Conservation (phyloP, 345 rosid genomes). For the Noccaea bulbosa region DNA sequence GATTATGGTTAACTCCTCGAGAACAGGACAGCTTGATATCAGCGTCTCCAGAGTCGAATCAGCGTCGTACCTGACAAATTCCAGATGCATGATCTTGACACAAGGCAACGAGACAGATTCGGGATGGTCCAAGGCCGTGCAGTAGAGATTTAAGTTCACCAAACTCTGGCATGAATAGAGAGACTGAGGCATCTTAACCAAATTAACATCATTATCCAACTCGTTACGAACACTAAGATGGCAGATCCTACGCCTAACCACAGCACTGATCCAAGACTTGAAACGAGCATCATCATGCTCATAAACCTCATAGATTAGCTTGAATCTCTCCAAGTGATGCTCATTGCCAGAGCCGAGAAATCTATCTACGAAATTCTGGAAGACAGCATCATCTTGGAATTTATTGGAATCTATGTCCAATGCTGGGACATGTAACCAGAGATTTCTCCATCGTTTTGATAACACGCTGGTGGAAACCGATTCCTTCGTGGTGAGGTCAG, state of each 20-base stretch:
- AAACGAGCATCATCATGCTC: conserved; percentile 35
- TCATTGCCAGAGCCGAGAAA: conserved; percentile 26
- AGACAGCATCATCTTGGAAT: background rate
- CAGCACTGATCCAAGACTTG: conserved; percentile 32
- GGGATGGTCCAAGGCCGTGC: conserved; percentile 6
- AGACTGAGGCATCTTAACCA: conserved; percentile 34
- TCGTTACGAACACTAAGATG: conserved; percentile 15
- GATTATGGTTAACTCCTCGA: conserved; percentile 28
- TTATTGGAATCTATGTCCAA: conserved; percentile 26
- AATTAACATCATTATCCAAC: background rate
- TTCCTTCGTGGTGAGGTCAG: conserved; percentile 28
- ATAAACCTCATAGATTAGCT: conserved; percentile 15
- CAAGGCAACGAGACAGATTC: conserved; percentile 35
- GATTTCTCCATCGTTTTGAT: conserved; percentile 30
- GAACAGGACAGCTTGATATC: conserved; percentile 28
- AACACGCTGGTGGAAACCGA: conserved; percentile 36
- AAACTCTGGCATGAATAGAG: conserved; percentile 28
- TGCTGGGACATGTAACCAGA: conserved; percentile 30
- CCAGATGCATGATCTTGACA: conserved; percentile 32
- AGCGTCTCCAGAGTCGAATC: conserved; percentile 37
- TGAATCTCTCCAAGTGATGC: conserved; percentile 25
- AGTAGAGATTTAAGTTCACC: conserved; percentile 17
- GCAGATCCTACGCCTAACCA: conserved; percentile 12
- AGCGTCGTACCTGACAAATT: conserved; percentile 21
- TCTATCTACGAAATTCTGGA: conserved; percentile 26